Conservation (phyloP, 2,329 filamentous ascomycete genomes). For the Fusarium poae region DNA sequence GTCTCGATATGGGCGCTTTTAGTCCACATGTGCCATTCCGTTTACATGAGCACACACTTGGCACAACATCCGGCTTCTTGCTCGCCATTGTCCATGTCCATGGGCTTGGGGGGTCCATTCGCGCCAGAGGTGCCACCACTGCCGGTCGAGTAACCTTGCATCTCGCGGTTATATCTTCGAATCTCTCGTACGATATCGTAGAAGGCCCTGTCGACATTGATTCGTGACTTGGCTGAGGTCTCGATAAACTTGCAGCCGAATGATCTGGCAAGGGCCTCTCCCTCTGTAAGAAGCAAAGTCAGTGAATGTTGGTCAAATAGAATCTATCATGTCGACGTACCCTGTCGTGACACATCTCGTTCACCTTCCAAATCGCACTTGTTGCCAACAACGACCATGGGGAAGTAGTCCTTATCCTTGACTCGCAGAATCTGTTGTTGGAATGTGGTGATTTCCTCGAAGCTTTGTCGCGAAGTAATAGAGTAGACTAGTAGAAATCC, state of each 20-base stretch:
- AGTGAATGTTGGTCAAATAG: conserved; percentile 17
- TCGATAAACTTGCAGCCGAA: conserved; percentile 99
- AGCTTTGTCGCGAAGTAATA: conserved; percentile 96
- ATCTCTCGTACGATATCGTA: conserved; percentile 99
- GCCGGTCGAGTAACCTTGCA: conserved; percentile 85
- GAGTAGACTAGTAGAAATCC: conserved; percentile 98
- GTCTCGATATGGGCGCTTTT: conserved; percentile 32
- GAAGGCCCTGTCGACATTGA: conserved; percentile 98
- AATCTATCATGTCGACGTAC: conserved; percentile 64
- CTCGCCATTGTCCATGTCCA: conserved; percentile 81
- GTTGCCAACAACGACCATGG: conserved; percentile 98
- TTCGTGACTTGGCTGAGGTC: conserved; percentile 97
- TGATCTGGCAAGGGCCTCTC: conserved; percentile 83
- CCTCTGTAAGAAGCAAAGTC: conserved; percentile 71
- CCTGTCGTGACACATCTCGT: conserved; percentile 90
- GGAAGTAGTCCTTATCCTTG: conserved; percentile 99
- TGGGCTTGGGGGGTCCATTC: conserved; percentile 75
- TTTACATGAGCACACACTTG: conserved; percentile 90
- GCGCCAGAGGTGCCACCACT: conserved; percentile 74
- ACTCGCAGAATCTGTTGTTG: conserved; percentile 98
- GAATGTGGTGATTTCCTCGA: conserved; percentile 98
- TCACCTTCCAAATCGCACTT: conserved; percentile 98
- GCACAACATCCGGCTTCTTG: conserved; percentile 82
- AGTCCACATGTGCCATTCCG: conserved; percentile 20
- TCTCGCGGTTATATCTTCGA: conserved; percentile 97